phyloP scores from a whole-genome alignment of 345 rosid species.

The Sonneratia alba region DNA sequence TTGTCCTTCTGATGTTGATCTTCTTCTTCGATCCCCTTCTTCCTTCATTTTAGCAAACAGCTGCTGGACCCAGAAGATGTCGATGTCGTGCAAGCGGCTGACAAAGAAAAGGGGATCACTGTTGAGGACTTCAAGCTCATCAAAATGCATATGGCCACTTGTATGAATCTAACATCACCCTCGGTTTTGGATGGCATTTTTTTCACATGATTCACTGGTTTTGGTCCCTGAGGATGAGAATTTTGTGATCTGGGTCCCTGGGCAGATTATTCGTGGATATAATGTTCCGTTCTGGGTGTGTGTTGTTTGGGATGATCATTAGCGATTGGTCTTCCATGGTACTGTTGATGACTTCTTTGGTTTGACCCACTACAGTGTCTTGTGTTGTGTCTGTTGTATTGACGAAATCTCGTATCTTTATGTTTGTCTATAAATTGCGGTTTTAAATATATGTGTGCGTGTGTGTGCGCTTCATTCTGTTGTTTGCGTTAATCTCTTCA shows the following conservation, averaged over 20 bases:
- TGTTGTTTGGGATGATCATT: not conserved
- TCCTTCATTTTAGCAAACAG: constrained; percentile 47
- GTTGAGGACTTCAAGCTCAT: constrained; percentile 84
- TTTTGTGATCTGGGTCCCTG: not conserved
- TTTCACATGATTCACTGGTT: not conserved
- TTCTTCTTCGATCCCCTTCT: not conserved
- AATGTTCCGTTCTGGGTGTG: not conserved
- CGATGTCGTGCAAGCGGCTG: constrained; percentile 60
- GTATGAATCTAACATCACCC: constrained; percentile 23
- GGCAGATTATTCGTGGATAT: not conserved
- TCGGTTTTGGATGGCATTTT: not conserved
- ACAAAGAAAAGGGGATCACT: constrained; percentile 71
- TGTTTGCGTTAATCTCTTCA: not conserved
- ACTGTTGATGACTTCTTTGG: not conserved
- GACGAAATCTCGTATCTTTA: not conserved
- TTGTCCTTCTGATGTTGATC: constrained; percentile 1
- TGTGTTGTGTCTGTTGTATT: not conserved
- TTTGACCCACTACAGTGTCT: not conserved
- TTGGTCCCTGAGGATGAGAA: not conserved
- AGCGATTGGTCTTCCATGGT: not conserved
- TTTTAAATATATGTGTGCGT: not conserved
- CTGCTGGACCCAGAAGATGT: constrained; percentile 80
- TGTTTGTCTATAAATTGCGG: not conserved
- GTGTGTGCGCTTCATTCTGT: not conserved
- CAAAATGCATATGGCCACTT: constrained; percentile 72